Conservation (phyloP, 2,329 filamentous ascomycete species). For the Rhynchosporium graminicola region DNA sequence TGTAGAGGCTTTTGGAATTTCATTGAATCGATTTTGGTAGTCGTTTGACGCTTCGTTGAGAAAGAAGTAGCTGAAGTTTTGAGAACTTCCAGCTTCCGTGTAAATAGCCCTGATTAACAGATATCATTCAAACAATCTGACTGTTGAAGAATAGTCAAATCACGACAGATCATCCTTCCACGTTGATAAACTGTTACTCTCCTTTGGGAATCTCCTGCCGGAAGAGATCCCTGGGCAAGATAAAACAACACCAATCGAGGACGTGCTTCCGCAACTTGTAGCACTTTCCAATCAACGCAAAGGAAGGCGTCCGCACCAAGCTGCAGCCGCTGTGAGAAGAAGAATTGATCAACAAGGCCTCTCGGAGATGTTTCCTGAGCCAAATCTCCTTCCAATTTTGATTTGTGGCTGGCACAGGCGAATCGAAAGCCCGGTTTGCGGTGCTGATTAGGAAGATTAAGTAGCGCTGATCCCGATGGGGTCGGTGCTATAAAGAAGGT, state of each 20-base stretch:
- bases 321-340: slow-evolving; percentile 25
- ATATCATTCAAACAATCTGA: neutral
- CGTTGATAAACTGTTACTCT: neutral
- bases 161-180: neutral
- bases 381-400: slow-evolving; percentile 12
- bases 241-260: neutral
- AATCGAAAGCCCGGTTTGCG: slow-evolving; percentile 20
- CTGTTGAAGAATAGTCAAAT: neutral
- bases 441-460: slow-evolving; percentile 26
- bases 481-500: neutral
- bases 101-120: neutral
- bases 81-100: neutral
- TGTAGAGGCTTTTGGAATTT: too few species aligned
- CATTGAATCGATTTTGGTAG: too few species aligned
- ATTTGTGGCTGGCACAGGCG: slow-evolving; percentile 16
- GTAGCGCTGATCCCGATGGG: slow-evolving; percentile 28
- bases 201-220: neutral
- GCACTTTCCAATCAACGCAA: slow-evolving; percentile 21
- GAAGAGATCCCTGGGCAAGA: neutral
- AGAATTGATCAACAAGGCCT: slow-evolving; percentile 20
- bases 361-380: neutral
- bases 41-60: too few species aligned
- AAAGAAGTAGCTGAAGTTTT: too few species aligned
- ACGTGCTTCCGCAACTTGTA: neutral
- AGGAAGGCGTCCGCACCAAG: slow-evolving; percentile 16